A percentile compares a stretch with the other conserved stretches of the same genome.
phyloP scores from a whole-genome alignment of 192 early-diverging fungal species.

The Oehlia diaphana region DNA sequence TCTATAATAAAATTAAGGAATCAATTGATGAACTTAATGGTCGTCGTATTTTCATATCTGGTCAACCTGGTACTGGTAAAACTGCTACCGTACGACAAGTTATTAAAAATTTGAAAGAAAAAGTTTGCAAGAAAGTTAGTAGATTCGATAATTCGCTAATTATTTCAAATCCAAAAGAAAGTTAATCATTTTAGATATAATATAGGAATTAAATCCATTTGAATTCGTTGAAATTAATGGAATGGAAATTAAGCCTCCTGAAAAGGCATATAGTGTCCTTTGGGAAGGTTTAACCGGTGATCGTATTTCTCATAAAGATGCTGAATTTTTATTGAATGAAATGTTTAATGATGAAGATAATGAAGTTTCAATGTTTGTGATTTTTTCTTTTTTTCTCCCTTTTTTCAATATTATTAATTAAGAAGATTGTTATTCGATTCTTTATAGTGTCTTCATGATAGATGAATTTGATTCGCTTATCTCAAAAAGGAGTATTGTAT shows the following conservation, averaged over 20 bases:
- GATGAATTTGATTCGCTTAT: constrained; percentile 97
- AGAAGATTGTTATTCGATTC: neutral
- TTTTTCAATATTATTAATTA: neutral
- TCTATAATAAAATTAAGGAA: constrained; percentile 70
- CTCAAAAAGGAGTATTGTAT: constrained; percentile 86
- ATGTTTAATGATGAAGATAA: constrained; percentile 22
- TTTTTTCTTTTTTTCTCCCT: neutral
- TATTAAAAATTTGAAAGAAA: constrained; percentile 66
- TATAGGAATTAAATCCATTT: constrained; percentile 67
- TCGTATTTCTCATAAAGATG: constrained; percentile 71
- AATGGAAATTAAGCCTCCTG: constrained; percentile 94
- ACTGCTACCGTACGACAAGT: constrained; percentile 92
- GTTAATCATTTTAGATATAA: no score
- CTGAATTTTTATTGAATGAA: constrained; percentile 73
- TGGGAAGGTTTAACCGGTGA: constrained; percentile 73
- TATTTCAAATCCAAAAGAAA: no score
- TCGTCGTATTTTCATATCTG: constrained; percentile 92
- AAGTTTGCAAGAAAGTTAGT: constrained; percentile 57
- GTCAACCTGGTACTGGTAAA: constrained; percentile 96
- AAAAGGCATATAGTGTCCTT: constrained; percentile 80
- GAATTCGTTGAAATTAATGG: constrained; percentile 96
- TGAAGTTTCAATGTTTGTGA: neutral
- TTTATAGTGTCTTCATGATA: constrained; percentile 83
- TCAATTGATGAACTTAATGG: constrained; percentile 84
- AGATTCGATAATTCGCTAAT: neutral